Evolutionary conservation across 163 green algal genomes (phyloP).

Genomic region (Trebouxiophyceae sp.): DNA sequence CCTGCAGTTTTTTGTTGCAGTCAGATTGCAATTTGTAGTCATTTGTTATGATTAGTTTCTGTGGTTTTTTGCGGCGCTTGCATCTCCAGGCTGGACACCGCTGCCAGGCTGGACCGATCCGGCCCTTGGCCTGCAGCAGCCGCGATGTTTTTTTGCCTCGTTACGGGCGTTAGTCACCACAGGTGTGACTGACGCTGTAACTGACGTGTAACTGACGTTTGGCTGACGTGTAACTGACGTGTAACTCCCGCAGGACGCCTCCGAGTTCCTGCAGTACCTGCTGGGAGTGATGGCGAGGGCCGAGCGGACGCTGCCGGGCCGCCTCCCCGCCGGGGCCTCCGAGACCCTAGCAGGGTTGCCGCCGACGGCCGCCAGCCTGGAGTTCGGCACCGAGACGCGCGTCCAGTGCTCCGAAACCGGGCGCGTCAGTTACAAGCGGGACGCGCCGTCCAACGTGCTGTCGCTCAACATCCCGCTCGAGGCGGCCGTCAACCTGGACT

Average conservation of each 20-base stretch:
- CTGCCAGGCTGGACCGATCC: no score
- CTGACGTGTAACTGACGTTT: no score
- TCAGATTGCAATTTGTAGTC: no score
- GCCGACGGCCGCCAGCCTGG: neutral
- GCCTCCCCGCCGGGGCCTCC: constrained; percentile 26
- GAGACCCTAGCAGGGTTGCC: no score
- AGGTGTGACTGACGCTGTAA: no score
- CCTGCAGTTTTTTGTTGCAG: no score
- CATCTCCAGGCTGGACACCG: no score
- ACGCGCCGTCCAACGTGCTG: constrained; percentile 34
- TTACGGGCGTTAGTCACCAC: no score
- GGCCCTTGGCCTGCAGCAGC: no score
- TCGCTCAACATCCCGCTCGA: constrained; percentile 81
- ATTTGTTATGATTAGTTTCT: no score
- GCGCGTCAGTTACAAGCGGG: constrained; percentile 41
- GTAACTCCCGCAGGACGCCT: constrained; percentile 56
- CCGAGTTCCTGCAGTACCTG: constrained; percentile 90
- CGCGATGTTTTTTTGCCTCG: no score
- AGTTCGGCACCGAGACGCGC: constrained; percentile 70
- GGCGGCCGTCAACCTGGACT: constrained; percentile 69
- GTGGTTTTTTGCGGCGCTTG: no score
- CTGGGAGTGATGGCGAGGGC: constrained; percentile 64
- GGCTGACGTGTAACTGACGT: neutral
- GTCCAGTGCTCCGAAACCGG: constrained; percentile 70
- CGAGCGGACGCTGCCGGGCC: constrained; percentile 40